These are phyloP conservation scores for Tephrocybe sp. DNA, from an alignment of 768 basidiomycete species.

Conservation along the genomic window DNA sequence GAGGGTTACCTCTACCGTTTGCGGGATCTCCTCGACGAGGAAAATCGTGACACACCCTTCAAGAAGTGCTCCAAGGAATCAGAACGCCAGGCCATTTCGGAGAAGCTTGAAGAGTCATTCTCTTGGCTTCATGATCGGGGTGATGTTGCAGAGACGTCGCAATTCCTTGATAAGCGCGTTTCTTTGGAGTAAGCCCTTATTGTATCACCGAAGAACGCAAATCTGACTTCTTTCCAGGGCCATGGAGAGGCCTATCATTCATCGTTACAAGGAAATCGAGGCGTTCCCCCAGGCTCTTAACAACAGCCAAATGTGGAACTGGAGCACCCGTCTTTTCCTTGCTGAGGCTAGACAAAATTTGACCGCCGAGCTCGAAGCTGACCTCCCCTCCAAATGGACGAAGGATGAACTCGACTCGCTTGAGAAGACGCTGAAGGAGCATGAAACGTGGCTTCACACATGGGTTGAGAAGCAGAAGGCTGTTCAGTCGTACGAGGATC, in stretches of 20 bases:
- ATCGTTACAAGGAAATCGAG: conserved; percentile 88
- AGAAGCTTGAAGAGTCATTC: conserved; percentile 72
- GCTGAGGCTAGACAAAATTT: conserved; percentile 74
- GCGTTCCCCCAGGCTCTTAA: conserved; percentile 83
- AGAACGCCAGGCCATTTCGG: conserved; percentile 69
- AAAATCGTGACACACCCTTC: conserved; percentile 70
- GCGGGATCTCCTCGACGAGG: conserved; percentile 76
- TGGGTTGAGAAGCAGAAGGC: conserved; percentile 82
- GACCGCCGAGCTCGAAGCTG: conserved; percentile 60
- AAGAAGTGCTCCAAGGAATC: conserved; percentile 75
- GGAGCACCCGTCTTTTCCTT: conserved; percentile 85
- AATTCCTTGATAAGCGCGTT: conserved; percentile 73
- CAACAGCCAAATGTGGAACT: conserved; percentile 85
- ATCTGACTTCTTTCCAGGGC: conserved; percentile 40
- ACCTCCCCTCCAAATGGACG: conserved; percentile 79
- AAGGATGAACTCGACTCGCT: conserved; percentile 80
- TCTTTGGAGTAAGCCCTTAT: conserved; percentile 73
- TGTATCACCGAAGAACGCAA: neutral
- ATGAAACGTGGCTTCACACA: conserved; percentile 82
- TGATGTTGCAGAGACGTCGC: conserved; percentile 76
- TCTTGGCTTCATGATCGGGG: conserved; percentile 84
- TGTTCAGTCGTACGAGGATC: conserved; percentile 74
- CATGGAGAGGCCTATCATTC: conserved; percentile 78
- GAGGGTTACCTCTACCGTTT: conserved; percentile 94
- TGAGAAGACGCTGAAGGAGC: conserved; percentile 73